Evolutionary conservation across 306 rosid genomes (phyloP).

Genomic region (Cucurbita pepo): DNA sequence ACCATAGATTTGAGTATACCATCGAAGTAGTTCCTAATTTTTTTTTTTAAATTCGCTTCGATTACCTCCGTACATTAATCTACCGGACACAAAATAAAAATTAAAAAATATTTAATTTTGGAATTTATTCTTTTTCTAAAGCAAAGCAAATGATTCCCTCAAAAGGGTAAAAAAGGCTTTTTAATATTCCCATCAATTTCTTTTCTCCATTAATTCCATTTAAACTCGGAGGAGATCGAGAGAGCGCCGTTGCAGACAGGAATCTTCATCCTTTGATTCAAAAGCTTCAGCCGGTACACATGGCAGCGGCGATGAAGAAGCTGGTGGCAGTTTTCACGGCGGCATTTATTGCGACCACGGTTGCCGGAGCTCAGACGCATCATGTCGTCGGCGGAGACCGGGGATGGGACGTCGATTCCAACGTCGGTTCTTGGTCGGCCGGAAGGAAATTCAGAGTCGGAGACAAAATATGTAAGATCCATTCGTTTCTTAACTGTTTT

Average conservation of each 20-base stretch:
- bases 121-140: not conserved
- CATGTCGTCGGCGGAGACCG: conserved; percentile 80
- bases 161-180: not conserved
- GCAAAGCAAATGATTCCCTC: not conserved
- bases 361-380: conserved; percentile 24
- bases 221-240: not conserved
- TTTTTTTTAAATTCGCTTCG: too few relatives aligned
- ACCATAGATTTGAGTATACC: too few relatives aligned
- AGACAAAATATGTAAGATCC: conserved; percentile 56
- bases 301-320: not conserved
- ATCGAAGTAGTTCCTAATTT: too few relatives aligned
- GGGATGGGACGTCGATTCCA: conserved; percentile 62
- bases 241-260: not conserved
- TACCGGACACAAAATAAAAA: too few relatives aligned
- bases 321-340: not conserved
- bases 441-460: conserved; percentile 45
- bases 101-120: too few relatives aligned
- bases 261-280: too few relatives aligned
- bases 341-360: not conserved
- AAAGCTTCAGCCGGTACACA: not conserved
- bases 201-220: not conserved
- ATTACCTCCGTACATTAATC: too few relatives aligned
- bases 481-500: not conserved
- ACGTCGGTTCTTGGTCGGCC: conserved; percentile 51
- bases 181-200: not conserved